phyloP scores from a whole-genome alignment of 768 basidiomycete genomes.

The Leccinum barrowsii region DNA sequence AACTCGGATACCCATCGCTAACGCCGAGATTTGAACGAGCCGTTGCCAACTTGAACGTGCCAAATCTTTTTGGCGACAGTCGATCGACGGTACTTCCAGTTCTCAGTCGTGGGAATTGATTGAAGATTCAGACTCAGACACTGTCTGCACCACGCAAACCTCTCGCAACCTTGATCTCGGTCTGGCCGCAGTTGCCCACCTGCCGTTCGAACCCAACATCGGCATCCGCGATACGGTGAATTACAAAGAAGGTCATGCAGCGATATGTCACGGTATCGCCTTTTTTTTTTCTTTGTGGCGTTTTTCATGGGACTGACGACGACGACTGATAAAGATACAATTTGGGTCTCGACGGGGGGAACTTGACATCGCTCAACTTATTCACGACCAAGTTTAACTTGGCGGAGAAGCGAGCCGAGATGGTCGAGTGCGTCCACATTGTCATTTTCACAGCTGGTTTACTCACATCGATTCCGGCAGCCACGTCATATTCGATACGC shows the following conservation, averaged over 20 bases:
- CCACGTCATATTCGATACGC: conserved; percentile 85
- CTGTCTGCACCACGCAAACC: conserved; percentile 59
- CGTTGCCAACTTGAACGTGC: too few relatives aligned
- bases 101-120: conserved; percentile 1
- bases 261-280: conserved; percentile 43
- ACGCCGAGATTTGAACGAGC: too few relatives aligned
- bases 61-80: too few relatives aligned
- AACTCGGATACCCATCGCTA: too few relatives aligned
- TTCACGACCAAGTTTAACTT: conserved; percentile 93
- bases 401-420: conserved; percentile 86
- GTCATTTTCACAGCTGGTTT: background rate
- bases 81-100: background rate
- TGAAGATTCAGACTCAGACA: too few relatives aligned
- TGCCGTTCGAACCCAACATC: conserved; percentile 94
- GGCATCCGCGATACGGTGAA: conserved; percentile 59
- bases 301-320: conserved; percentile 11
- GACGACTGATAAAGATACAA: conserved; percentile 69
- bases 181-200: conserved; percentile 78
- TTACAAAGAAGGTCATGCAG: conserved; percentile 66
- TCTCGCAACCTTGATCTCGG: conserved; percentile 45
- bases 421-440: conserved; percentile 67
- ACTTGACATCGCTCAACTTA: conserved; percentile 92
- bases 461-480: conserved; percentile 37
- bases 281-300: conserved; percentile 14
- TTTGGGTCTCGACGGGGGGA: conserved; percentile 27